These are phyloP conservation scores for Lactarius pseudohatsudake DNA, from an alignment of 768 basidiomycete genomes.

Conservation along the genomic window DNA sequence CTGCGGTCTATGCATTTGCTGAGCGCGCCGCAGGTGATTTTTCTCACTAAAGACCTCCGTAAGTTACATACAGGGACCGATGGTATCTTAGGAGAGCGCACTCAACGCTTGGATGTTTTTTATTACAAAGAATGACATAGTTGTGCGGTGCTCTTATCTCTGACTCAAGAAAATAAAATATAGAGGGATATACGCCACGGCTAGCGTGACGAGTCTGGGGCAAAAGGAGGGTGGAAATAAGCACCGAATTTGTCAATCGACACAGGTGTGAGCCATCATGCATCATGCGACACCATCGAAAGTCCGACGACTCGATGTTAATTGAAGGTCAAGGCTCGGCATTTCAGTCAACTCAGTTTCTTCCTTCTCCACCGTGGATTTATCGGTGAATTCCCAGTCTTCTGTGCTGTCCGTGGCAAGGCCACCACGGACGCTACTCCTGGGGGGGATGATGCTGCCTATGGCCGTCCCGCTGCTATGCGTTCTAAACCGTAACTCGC, in stretches of 20 bases:
- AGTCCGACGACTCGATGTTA: no score
- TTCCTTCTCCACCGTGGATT: background rate
- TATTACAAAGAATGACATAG: background rate
- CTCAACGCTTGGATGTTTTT: background rate
- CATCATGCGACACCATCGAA: background rate
- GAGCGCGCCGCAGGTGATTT: background rate
- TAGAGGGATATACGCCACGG: background rate
- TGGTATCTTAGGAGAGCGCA: no score
- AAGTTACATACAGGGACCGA: no score
- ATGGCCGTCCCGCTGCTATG: background rate
- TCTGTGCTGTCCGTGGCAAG: background rate
- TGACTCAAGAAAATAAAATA: background rate
- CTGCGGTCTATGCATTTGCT: background rate
- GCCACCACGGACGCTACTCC: background rate
- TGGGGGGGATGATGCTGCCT: background rate
- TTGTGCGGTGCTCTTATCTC: background rate
- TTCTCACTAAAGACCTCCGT: no score
- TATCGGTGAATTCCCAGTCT: background rate
- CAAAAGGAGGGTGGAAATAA: background rate
- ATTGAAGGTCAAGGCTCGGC: background rate
- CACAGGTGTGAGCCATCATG: background rate
- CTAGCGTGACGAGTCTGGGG: background rate
- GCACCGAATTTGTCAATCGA: background rate
- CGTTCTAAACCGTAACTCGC: background rate
- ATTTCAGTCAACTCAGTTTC: background rate